Conservation (phyloP, 176 grass and related monocot species). For the Eleusine coracana region DNA sequence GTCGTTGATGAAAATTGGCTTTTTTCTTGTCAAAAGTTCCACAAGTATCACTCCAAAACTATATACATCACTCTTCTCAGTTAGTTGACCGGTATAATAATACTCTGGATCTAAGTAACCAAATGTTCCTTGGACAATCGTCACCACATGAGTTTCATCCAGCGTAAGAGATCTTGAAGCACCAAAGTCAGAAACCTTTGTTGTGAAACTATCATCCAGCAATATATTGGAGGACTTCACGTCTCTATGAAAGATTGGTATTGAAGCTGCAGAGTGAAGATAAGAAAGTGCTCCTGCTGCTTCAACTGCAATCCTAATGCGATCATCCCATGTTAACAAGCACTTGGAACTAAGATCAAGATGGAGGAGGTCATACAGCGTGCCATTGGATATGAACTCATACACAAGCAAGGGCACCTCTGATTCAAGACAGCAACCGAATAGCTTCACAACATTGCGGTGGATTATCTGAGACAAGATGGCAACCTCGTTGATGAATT, state of each 20-base stretch:
- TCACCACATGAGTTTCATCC: conserved; percentile 57
- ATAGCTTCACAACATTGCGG: conserved; percentile 54
- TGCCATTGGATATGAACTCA: conserved; percentile 69
- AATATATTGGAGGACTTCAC: conserved; percentile 62
- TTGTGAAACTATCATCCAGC: conserved; percentile 25
- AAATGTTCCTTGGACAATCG: conserved; percentile 58
- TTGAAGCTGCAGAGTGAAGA: conserved; percentile 50
- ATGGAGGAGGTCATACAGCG: conserved; percentile 44
- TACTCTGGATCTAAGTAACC: conserved; percentile 63
- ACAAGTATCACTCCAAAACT: conserved; percentile 66
- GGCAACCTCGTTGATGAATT: conserved; percentile 62
- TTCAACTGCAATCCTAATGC: conserved; percentile 45
- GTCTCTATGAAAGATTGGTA: conserved; percentile 64
- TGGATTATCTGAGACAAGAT: conserved; percentile 58
- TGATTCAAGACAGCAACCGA: conserved; percentile 57
- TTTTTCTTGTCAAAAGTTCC: conserved; percentile 46
- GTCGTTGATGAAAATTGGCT: conserved; percentile 47
- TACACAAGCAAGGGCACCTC: conserved; percentile 56
- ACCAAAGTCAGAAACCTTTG: conserved; percentile 60
- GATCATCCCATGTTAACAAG: conserved; percentile 45
- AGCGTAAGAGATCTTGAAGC: conserved; percentile 53
- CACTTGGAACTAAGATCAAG: not conserved
- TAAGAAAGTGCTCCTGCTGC: conserved; percentile 44
- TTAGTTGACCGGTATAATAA: conserved; percentile 46
- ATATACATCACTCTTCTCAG: conserved; percentile 62